Base-by-base conservation (phyloP, 805 yeast genomes). In the Candida ulmi region DNA sequence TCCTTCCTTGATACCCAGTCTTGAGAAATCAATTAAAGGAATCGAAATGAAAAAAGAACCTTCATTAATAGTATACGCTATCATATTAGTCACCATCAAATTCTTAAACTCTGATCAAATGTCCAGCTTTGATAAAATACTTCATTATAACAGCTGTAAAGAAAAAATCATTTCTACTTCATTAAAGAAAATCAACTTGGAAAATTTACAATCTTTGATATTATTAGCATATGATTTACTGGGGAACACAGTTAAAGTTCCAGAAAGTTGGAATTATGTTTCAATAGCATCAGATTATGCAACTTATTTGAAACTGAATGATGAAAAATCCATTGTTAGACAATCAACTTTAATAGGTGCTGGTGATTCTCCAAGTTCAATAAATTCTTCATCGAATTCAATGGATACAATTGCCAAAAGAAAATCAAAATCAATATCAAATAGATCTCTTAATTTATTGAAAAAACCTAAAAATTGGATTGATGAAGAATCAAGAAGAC, bases 241-340 rank as follows among this genome's bases (percentile, higher is more conserved):
- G 5, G 44, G 50, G 6, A 53, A 48, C 6, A 45, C 46, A 34
- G 50, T 45, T 3, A 52, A 52, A 36, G 55, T 50, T 6, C 57
- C 57, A 4, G 57, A 52, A 23, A 43, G 50, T 27, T 52, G 57
- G 57, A 52, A 52, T 33, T 52, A 50, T 37, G 55, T 52, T 9
- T 50, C 55, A 21, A 48, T 52, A 35, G 57, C 57, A 4, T 46
- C 52, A 16, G 55, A 50, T 24, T 52, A 52, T 40, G 54, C 54
- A 9, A 45, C 44, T 15, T 50, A 52, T 32, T 30, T 52, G 34
- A 52, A 52, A 34, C 28, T 52, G 25, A 48, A 49, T 5, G 30
- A 43, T 17, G 52, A 52, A 19, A 41, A 32, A 15, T 38, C 44
- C 1, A 42, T 40, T 15, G 31, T 28, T 7, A 40, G 46, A 13